phyloP scores from a whole-genome alignment of 2,329 filamentous ascomycete genomes.

The Trichoderma arundinaceum region DNA sequence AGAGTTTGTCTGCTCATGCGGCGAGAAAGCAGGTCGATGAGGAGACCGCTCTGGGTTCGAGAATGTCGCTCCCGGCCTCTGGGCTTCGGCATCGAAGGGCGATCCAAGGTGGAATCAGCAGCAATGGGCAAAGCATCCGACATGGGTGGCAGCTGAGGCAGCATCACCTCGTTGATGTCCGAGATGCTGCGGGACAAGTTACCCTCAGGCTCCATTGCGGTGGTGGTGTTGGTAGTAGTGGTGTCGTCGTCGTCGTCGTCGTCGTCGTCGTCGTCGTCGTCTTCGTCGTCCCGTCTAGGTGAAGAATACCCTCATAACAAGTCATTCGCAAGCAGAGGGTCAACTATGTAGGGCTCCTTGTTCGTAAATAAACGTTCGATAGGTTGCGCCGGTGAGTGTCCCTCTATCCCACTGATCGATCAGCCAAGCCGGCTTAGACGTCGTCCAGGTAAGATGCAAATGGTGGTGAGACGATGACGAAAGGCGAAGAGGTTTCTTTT shows the following conservation, averaged over 20 bases:
- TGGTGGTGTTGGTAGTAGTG: no score
- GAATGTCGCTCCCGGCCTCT: slow-evolving; percentile 9
- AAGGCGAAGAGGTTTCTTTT: not conserved
- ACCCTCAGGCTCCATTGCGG: slow-evolving; percentile 13
- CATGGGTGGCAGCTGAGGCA: not conserved
- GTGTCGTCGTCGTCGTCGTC: no score
- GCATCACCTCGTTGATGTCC: not conserved
- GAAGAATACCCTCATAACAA: slow-evolving; percentile 19
- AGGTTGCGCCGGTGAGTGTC: not conserved
- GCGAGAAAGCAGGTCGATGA: slow-evolving; percentile 30
- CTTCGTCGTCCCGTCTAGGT: slow-evolving; percentile 22
- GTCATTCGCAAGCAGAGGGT: slow-evolving; percentile 16
- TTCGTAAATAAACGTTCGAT: no score
- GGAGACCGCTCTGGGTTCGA: not conserved
- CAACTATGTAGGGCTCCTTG: not conserved
- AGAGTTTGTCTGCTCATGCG: slow-evolving; percentile 30
- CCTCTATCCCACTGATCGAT: not conserved
- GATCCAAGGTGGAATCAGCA: slow-evolving; percentile 8
- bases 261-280: not conserved
- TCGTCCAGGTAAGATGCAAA: not conserved
- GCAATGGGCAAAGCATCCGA: slow-evolving; percentile 22
- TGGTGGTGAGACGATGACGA: not conserved
- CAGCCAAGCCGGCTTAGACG: not conserved
- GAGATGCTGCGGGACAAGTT: not conserved
- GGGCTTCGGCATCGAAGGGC: slow-evolving; percentile 5